Base-by-base conservation (phyloP, 2,329 filamentous ascomycete genomes). In the Xylaria hypoxylon region DNA sequence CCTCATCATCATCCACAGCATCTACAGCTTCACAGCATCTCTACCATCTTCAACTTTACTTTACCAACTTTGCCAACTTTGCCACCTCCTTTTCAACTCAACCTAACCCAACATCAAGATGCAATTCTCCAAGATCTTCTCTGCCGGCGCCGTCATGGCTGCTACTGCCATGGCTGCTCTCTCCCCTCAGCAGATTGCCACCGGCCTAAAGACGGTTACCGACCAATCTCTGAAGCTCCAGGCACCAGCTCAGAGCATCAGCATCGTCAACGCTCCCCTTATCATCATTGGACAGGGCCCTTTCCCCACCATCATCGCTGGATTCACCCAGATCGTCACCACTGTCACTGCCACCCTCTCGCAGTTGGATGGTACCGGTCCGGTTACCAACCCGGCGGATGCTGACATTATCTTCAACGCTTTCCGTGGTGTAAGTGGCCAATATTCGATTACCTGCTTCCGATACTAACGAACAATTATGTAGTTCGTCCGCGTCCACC, bases 91-190 rank as follows among this genome's bases (percentile, higher is more conserved):
- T 22, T 10, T 50, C 19, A 24, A 26, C 8, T 7, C n/a, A 47
- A 5, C 24, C 31, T 44, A 56, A 22, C 38, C 22, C 13, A 44
- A 38, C 13, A 35, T 62, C 60, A 68, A 64, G 35, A 69, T 69
- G 67, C 59, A 59, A 35, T 69, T 69, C 64, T 62, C 67, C 44
- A 69, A 69, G 57, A 62, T 69, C 57, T 60, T 69, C 61, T 2
- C 60, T 40, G 42, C 61, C 35, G 64, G 64, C n/a, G 65, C 62
- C 55, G 33, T 57, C 26, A 68, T 69, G 68, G 65, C 68, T 33
- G 22, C 61, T 44, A 44, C 64, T 6, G 64, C 64, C 22, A 56
- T 64, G 40, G 60, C 58, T 40, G 60, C 67, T 19, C 50, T 68
- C 28, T 55, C 59, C 19, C 45, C 68, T 17, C 2, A 26, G 31